A percentile compares a stretch with the other conserved stretches of the same genome.
Conservation (phyloP, 2,329 filamentous ascomycete species). For the Xylariales sp. region DNA sequence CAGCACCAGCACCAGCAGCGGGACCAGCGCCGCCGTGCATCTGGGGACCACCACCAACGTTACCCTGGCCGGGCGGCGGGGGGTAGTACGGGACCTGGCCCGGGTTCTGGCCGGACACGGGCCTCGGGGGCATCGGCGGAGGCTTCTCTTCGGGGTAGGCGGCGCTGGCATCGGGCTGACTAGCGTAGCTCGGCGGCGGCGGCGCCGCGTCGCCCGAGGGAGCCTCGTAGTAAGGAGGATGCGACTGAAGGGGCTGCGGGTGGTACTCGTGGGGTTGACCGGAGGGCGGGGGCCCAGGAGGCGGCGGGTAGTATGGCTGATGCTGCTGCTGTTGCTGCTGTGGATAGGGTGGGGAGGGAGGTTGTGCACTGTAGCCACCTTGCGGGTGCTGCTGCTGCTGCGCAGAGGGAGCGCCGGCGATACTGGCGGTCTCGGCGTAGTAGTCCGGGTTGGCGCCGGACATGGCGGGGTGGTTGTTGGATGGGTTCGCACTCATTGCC, state of each 20-base stretch:
- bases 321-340: conserved; percentile 5
- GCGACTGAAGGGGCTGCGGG: conserved; percentile 10
- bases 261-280: conserved; percentile 5
- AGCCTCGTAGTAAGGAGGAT: conserved; percentile 7
- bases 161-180: background rate
- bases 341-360: no score
- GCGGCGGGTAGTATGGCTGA: conserved; percentile 1
- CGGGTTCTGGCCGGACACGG: conserved; percentile 5
- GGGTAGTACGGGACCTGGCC: conserved; percentile 7
- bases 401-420: conserved; percentile 1
- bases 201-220: no score
- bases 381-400: background rate
- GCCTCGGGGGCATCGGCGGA: conserved; percentile 6
- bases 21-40: background rate
- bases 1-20: background rate
- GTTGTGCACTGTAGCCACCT: background rate
- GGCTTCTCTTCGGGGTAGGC: conserved; percentile 7
- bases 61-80: conserved; percentile 6
- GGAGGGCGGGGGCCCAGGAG: conserved; percentile 6
- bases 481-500: conserved; percentile 6
- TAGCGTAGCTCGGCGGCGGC: conserved; percentile 5
- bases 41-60: no score
- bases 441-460: conserved; percentile 3
- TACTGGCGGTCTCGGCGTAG: conserved; percentile 6
- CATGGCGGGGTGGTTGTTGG: background rate